phyloP scores from a whole-genome alignment of 257 asterid genomes.

The Ajuga chamaepitys region DNA sequence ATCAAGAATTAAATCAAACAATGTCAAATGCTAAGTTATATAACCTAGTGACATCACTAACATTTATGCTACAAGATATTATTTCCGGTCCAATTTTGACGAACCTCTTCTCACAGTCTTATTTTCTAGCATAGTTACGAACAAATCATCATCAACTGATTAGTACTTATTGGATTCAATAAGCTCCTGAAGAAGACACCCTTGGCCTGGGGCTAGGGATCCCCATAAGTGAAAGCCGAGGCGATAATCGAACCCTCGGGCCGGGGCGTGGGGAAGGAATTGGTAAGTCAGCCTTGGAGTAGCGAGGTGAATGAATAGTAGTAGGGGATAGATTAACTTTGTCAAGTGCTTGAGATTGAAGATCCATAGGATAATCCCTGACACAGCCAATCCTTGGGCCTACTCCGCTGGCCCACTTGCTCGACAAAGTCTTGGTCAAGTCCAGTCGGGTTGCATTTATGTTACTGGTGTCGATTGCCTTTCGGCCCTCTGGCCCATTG shows the following conservation, averaged over 20 bases:
- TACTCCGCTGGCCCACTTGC: slow-evolving; percentile 59
- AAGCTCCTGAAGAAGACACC: slow-evolving; percentile 9
- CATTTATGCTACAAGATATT: neutral
- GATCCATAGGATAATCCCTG: slow-evolving; percentile 57
- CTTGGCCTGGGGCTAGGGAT: slow-evolving; percentile 31
- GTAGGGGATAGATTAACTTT: slow-evolving; percentile 52
- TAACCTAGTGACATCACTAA: neutral
- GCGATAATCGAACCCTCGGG: slow-evolving; percentile 46
- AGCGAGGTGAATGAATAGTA: neutral
- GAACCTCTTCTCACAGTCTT: neutral
- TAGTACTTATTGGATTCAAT: neutral
- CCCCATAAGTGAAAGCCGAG: slow-evolving; percentile 46
- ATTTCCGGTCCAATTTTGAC: neutral
- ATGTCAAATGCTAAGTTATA: neutral
- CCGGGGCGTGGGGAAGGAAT: slow-evolving; percentile 63
- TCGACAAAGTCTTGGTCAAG: slow-evolving; percentile 35
- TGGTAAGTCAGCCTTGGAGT: slow-evolving; percentile 21
- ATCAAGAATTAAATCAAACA: neutral
- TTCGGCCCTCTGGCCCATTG: neutral
- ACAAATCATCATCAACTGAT: neutral
- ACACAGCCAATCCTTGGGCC: slow-evolving; percentile 77
- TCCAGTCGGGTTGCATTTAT: slow-evolving; percentile 30
- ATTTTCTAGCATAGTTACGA: too few relatives aligned
- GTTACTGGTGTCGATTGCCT: slow-evolving; percentile 11
- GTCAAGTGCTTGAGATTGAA: slow-evolving; percentile 58